Evolutionary conservation across 192 early-diverging fungal species (phyloP).

Genomic region (Coemansia sp.): DNA sequence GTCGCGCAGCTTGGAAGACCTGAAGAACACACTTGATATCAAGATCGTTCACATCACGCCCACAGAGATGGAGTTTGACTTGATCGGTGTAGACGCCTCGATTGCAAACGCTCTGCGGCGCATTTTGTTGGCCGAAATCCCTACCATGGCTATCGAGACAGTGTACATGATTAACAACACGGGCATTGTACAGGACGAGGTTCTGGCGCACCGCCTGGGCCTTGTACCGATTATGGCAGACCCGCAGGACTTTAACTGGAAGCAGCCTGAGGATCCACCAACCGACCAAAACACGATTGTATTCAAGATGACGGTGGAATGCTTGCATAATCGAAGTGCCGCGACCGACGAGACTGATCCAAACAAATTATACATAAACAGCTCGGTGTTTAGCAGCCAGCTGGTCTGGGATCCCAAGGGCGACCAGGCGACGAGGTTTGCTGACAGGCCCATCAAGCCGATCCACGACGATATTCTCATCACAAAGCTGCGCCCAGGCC

Average conservation of each 20-base stretch:
- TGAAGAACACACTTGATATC: slow-evolving; percentile 43
- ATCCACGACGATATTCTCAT: slow-evolving; percentile 92
- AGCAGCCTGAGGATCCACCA: slow-evolving; percentile 66
- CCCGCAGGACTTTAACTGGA: slow-evolving; percentile 78
- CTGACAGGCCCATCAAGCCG: slow-evolving; percentile 65
- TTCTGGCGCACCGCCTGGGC: slow-evolving; percentile 89
- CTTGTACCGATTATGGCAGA: slow-evolving; percentile 89
- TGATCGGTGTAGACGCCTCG: slow-evolving; percentile 89
- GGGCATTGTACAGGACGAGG: slow-evolving; percentile 88
- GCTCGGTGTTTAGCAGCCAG: slow-evolving; percentile 71
- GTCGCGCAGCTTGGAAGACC: slow-evolving; percentile 28
- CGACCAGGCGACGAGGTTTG: slow-evolving; percentile 75
- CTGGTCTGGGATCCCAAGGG: slow-evolving; percentile 90
- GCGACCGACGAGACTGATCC: slow-evolving; percentile 68
- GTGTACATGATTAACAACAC: slow-evolving; percentile 93
- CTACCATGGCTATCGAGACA: slow-evolving; percentile 96
- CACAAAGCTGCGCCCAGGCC: slow-evolving; percentile 90
- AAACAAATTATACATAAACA: slow-evolving; percentile 69
- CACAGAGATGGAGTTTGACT: slow-evolving; percentile 90
- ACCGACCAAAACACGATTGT: slow-evolving; percentile 95
- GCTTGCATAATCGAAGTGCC: slow-evolving; percentile 63
- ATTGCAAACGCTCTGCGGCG: slow-evolving; percentile 93
- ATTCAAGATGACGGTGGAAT: slow-evolving; percentile 78
- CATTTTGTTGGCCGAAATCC: slow-evolving; percentile 92
- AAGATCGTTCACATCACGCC: slow-evolving; percentile 38